Percentiles rank a stretch among this genome's conserved stretches.
Conservation (phyloP, 352 stramenopile species). For the Globisporangium irregulare region DNA sequence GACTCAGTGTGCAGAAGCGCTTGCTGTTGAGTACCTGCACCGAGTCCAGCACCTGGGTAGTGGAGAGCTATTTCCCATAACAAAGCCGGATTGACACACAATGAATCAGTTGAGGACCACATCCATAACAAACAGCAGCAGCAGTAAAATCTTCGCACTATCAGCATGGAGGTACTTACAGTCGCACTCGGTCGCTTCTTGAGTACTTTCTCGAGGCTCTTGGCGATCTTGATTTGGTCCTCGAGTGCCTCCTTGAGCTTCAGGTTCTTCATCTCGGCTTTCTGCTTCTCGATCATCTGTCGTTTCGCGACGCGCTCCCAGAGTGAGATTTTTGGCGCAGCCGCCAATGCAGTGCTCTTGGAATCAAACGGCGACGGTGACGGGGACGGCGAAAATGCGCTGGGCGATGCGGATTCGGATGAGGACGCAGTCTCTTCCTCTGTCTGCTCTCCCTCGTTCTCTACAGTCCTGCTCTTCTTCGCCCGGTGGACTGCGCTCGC, state of each 20-base stretch:
- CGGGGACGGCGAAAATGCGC: constrained; percentile 6
- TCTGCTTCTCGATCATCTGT: constrained; percentile 24
- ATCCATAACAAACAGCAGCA: too few species aligned
- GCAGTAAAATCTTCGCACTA: too few species aligned
- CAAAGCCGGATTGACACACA: background rate
- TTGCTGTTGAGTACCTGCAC: constrained; percentile 15
- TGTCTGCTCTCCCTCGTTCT: constrained; percentile 1
- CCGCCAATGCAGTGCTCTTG: background rate
- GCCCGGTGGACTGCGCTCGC: background rate
- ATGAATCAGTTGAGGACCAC: background rate
- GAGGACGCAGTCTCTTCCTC: background rate
- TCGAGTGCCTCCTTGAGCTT: constrained; percentile 30
- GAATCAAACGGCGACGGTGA: background rate
- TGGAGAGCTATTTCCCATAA: constrained; percentile 8
- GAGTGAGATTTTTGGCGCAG: constrained; percentile 10
- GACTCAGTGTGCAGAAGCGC: constrained; percentile 13
- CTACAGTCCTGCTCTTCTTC: background rate
- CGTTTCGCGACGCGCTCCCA: constrained; percentile 30
- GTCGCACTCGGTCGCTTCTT: constrained; percentile 14
- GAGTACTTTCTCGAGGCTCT: constrained; percentile 21
- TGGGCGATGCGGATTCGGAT: background rate
- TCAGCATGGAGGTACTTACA: background rate
- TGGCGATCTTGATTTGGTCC: constrained; percentile 22
- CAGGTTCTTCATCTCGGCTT: constrained; percentile 28
- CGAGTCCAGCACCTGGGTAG: constrained; percentile 15